Base-by-base conservation (phyloP, 1,284 basidiomycete genomes). In the Puccinia coronata region DNA sequence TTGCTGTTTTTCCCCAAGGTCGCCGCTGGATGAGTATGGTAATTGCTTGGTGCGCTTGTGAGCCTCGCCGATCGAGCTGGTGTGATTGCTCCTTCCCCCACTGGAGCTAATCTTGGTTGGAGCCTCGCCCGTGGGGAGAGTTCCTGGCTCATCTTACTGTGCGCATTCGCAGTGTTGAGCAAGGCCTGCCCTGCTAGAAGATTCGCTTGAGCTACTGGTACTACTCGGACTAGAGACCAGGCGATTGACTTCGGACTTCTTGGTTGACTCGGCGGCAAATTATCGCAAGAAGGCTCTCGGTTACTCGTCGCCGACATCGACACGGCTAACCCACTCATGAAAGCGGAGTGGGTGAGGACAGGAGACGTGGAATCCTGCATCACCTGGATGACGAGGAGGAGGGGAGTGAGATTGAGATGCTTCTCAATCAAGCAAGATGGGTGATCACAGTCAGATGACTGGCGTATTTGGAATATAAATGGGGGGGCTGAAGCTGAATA, bases 1-100 rank as follows among this genome's bases (percentile, higher is more conserved):
- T 53, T 49, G 20, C 23, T 59, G 53, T 5, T 43, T 71, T 70
- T 70, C 14, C n/a, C 23, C 25, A 1, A 14, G 20, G 39, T 69
- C 51, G 36, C 65, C 76, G n/a, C n/a, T n/a, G 23, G 73, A 61
- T 18, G 55, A 61, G 43, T 80, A 80, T 16, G 77, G 77, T 59
- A 80, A n/a, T 36, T 70, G 67, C 36, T 72, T 71, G 11, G 53
- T 57, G 47, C 77, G 65, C n/a, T 80, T 69, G 28, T 69, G 77
- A 31, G 77, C 77, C 59, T 80, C 65, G 8, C 51, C 77, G 51
- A 80, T 80, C 25, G 77, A 71, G n/a, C 77, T 71, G 12, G 55
- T 18, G 23, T 71, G 77, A 36, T 34, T 71, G n/a, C 47, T 39
- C 25, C 67, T 67, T 4, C 77, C 77, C 43, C 77, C 77, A 47